phyloP scores from a whole-genome alignment of 176 grass and related monocot genomes.

The Pontederia crassipes region DNA sequence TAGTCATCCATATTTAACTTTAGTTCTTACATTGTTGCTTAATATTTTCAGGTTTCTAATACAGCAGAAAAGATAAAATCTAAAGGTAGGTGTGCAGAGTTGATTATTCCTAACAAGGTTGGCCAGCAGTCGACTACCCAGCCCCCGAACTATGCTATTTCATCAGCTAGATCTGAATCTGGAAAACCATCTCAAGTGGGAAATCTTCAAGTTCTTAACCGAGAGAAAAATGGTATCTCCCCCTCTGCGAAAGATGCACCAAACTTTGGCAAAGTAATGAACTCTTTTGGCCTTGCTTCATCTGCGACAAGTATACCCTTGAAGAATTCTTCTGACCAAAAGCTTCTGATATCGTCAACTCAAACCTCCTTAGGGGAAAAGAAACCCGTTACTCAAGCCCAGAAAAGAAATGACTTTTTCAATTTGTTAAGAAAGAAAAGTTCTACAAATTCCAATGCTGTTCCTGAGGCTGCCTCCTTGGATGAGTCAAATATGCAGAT shows the following conservation, averaged over 20 bases:
- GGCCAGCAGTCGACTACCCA: conserved; percentile 31
- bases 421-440: conserved; percentile 48
- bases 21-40: too few relatives aligned
- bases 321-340: conserved; percentile 35
- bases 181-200: conserved; percentile 44
- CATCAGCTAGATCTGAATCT: conserved; percentile 42
- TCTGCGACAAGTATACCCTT: conserved; percentile 38
- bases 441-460: conserved; percentile 34
- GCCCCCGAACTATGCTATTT: conserved; percentile 23
- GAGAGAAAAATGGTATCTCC: conserved; percentile 45
- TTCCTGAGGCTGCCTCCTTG: conserved; percentile 27
- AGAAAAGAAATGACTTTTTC: conserved; percentile 57
- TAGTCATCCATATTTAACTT: too few relatives aligned
- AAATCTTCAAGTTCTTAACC: conserved; percentile 55
- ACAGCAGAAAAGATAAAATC: conserved; percentile 43
- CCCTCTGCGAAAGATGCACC: conserved; percentile 33
- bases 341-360: conserved; percentile 14
- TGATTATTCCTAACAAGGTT: conserved; percentile 35
- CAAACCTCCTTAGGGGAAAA: conserved; percentile 44
- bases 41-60: conserved; percentile 30
- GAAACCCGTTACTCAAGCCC: conserved; percentile 39
- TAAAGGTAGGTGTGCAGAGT: conserved; percentile 43
- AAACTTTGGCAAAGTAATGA: conserved; percentile 26
- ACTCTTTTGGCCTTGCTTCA: conserved; percentile 34
- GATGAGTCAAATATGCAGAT: conserved; percentile 26